Evolutionary conservation across 1,284 basidiomycete species (phyloP).

Genomic region (Golubevia sp.): DNA sequence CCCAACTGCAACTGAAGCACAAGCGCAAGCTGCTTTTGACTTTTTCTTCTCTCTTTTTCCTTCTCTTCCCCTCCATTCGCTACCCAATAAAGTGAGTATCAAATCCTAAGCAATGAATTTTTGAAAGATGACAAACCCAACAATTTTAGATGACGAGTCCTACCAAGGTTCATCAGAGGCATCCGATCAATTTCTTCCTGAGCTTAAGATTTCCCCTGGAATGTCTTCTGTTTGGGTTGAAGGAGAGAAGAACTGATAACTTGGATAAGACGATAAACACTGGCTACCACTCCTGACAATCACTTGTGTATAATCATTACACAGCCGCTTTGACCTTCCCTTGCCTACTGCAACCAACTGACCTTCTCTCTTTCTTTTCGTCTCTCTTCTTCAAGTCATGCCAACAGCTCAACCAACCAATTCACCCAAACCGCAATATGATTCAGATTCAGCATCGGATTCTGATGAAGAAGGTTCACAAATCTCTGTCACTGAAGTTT

Average conservation of each 20-base stretch:
- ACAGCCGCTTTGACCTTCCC: too few relatives aligned
- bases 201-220: not conserved
- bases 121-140: too few relatives aligned
- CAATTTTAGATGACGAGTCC: too few relatives aligned
- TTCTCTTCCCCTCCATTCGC: too few relatives aligned
- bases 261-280: not conserved
- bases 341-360: too few relatives aligned
- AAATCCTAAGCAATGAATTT: too few relatives aligned
- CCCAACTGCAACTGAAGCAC: too few relatives aligned
- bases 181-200: not conserved
- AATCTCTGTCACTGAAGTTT: constrained; percentile 25
- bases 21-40: too few relatives aligned
- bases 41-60: too few relatives aligned
- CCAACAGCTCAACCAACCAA: too few relatives aligned
- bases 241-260: not conserved
- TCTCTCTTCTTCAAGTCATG: not conserved
- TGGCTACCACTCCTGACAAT: not conserved
- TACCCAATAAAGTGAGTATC: too few relatives aligned
- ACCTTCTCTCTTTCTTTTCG: not conserved
- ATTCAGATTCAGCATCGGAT: constrained; percentile 26
- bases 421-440: constrained; percentile 10
- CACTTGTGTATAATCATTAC: too few relatives aligned
- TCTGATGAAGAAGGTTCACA: not conserved
- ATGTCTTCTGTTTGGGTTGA: not conserved
- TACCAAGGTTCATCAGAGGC: not conserved